Evolutionary conservation across 371 early-diverging fungal genomes (phyloP), one percentile per base, ranked within the genome.

Genomic region (Zopfochytrium polystomum): DNA sequence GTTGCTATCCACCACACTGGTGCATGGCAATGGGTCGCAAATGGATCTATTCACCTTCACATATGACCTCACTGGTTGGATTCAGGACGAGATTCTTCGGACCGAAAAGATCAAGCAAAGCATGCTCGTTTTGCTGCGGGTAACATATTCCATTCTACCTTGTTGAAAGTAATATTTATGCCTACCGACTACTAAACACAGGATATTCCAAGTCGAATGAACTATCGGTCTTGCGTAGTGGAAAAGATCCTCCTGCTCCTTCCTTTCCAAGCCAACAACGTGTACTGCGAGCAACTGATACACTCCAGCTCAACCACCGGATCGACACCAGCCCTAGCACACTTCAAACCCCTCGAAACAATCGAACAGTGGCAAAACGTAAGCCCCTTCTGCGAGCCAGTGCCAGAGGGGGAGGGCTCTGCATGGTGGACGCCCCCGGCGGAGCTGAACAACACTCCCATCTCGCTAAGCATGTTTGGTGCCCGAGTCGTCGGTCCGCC

Each of bases 181-280:
- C n/a, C n/a, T n/a, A n/a, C n/a, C n/a, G n/a, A n/a, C n/a, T n/a
- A n/a, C n/a, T n/a, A n/a, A n/a, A n/a, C n/a, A n/a, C n/a, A n/a
- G n/a, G n/a, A n/a, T n/a, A n/a, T n/a, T n/a, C n/a, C n/a, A n/a
- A n/a, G n/a, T n/a, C n/a, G n/a, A n/a, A n/a, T n/a, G n/a, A n/a
- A n/a, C n/a, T n/a, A n/a, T 13, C 52, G 53, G 3, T 11, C 29
- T 29, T 31, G 20, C 11, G 20, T 58, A 22, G 4, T 45, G 15
- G 50, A 52, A 13, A 30, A 60, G 26, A 43, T 65, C 20, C n/a
- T 11, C 5, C 60, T 59, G 2, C 59, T 65, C 13, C n/a, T 65
- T 13, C 65, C 65, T 13, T 60, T 65, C 59, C 65, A 65, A 34
- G 50, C 60, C 34, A 53, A 60, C 47, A 65, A 52, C 34, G 27